Base-by-base conservation (phyloP, 257 asterid genomes). In the Hygrophila difformis region DNA sequence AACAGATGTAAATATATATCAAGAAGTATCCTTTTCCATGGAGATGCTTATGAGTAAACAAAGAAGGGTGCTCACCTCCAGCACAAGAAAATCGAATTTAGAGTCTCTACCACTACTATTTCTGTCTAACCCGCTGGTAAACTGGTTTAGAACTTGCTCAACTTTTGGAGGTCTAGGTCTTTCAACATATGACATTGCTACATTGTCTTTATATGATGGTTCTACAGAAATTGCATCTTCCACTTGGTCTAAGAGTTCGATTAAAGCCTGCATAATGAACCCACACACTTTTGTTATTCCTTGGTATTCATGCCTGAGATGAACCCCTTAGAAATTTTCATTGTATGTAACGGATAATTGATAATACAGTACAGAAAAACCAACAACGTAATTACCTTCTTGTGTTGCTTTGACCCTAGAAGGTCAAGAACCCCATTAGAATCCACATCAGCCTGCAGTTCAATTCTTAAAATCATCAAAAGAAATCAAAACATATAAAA, bases 211-310 rank as follows among this genome's bases (percentile, higher is more conserved):
- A 49, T 51, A 45, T 51, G 24, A 55, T 74, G 69, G 56, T 85
- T n/a, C 84, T 54, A 65, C 95, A 11, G 85, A 79, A 47, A 85
- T 82, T 34, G 75, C 94, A 66, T 79, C 93, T 71, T 79, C 93
- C 29, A 89, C 98, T 82, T 89, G 76, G 76, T 89, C 98, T 70
- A 89, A 61, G 47, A 85, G 89, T 61, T 89, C 98, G 40, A 89
- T 82, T 62, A 89, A 64, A 53, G 93, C 94, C 96, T 89, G 78
- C 29, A 20, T 5, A 22, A 55, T 41, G 56, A 43, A 26, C 31
- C 31, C 31, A 26, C 8, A 8, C 8, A 26, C n/a, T n/a, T n/a
- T n/a, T n/a, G n/a, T n/a, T n/a, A n/a, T n/a, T n/a, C n/a, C n/a
- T n/a, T n/a, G n/a, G n/a, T n/a, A n/a, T n/a, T n/a, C n/a, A n/a